Evolutionary conservation across 352 stramenopile genomes (phyloP).

Genomic region (Lagenidium sp.): DNA sequence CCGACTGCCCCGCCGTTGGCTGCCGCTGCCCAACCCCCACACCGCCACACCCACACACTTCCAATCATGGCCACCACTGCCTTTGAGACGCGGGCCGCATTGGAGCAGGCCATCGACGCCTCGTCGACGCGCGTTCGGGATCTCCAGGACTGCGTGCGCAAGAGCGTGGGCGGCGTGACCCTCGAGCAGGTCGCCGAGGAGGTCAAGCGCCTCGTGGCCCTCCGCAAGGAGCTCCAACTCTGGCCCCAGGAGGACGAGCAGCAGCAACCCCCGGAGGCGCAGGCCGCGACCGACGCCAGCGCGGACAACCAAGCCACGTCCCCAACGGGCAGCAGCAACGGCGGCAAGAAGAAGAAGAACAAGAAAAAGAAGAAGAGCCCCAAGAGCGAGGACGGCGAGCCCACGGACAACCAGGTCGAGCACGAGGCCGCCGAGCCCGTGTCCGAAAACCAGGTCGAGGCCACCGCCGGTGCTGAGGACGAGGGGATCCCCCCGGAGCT

Average conservation of each 20-base stretch:
- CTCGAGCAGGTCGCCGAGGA: conserved; percentile 43
- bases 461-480: no score
- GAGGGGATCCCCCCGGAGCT: conserved; percentile 9
- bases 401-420: background rate
- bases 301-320: conserved; percentile 14
- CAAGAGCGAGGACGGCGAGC: conserved; percentile 1
- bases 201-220: conserved; percentile 41
- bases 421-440: background rate
- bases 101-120: conserved; percentile 50
- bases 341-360: conserved; percentile 21
- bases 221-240: conserved; percentile 63
- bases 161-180: conserved; percentile 26
- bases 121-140: conserved; percentile 38
- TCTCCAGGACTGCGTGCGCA: conserved; percentile 39
- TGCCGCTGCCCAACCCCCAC: no score
- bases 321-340: conserved; percentile 9
- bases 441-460: conserved; percentile 5
- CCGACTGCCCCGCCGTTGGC: no score
- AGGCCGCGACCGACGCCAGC: conserved; percentile 6
- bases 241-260: conserved; percentile 26
- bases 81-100: conserved; percentile 26
- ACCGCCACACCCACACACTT: conserved; percentile 10
- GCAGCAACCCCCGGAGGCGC: conserved; percentile 11
- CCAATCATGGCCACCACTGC: conserved; percentile 16
- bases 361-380: conserved; percentile 21